Evolutionary conservation across 345 rosid species (phyloP), one percentile per base, ranked within the genome.

Genomic region (Gossypium stocksii): DNA sequence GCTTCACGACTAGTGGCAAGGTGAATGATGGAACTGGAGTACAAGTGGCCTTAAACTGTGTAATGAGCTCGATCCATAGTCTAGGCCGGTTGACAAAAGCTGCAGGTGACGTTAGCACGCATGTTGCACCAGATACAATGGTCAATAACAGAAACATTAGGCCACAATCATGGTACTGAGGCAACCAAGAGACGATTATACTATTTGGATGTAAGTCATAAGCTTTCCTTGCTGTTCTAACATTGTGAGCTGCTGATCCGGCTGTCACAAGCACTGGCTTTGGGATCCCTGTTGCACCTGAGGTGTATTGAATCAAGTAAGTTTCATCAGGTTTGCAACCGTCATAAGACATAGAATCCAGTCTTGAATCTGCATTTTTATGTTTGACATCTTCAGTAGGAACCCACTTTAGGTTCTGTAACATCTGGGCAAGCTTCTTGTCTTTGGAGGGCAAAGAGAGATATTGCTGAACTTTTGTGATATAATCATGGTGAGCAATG

Each of bases 141-240:
- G 85, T 83, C 63, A 89, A 83, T 19, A 87, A 57, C 82, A 89
- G 73, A 64, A 89, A 89, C 83, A 87, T 83, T 19, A 87, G 87
- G 62, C 91, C 93, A 45, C 91, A 87, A 41, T 87, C 93, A 45
- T 89, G 91, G 81, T 87, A 87, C 75, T 85, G 93, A 43, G 91
- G 91, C 78, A 89, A 75, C 91, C 90, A 89, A 0, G 90, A 87
- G 48, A 86, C 89, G 3, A 87, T 79, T 7, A 75, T 79, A 41
- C 88, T 87, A 57, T 78, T 85, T 0, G 88, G 91, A 68, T 84
- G 84, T 29, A 89, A 85, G 72, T 86, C 88, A 0, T 87, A 89
- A 29, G 87, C 78, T 74, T 82, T 89, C 52, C 91, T 85, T 0
- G 90, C 94, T 14, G 80, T 72, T 64, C 91, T 82, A 38, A 83